Conservation (phyloP, 768 basidiomycete genomes). For the Auricularia heimuer region DNA sequence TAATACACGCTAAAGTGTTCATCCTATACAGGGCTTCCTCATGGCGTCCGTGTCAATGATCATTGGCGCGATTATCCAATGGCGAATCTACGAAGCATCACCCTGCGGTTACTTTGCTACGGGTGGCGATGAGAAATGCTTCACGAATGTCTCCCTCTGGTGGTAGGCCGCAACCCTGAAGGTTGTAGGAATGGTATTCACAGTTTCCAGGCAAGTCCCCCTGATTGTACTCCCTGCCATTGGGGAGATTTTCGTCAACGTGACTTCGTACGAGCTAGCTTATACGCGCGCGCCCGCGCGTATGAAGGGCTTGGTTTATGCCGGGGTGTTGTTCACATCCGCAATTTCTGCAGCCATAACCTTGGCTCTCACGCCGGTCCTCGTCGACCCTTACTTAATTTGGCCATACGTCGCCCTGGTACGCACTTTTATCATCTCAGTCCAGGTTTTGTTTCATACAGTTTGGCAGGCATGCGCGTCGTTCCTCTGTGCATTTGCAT, state of each 20-base stretch:
- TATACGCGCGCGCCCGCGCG: slow-evolving; percentile 22
- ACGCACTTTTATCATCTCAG: background rate
- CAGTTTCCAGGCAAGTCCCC: slow-evolving; percentile 15
- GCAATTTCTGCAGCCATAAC: slow-evolving; percentile 22
- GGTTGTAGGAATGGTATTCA: slow-evolving; percentile 6
- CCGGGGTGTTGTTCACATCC: slow-evolving; percentile 16
- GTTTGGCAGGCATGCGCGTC: slow-evolving; percentile 9
- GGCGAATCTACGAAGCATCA: slow-evolving; percentile 19
- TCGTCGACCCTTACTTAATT: slow-evolving; percentile 23
- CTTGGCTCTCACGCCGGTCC: slow-evolving; percentile 16
- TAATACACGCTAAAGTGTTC: background rate
- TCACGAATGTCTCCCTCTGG: slow-evolving; percentile 17
- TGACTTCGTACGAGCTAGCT: slow-evolving; percentile 24
- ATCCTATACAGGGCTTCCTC: slow-evolving; percentile 9
- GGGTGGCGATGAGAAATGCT: slow-evolving; percentile 11
- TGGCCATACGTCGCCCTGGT: slow-evolving; percentile 16
- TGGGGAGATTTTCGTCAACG: slow-evolving; percentile 23
- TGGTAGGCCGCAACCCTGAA: background rate
- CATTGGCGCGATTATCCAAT: slow-evolving; percentile 21
- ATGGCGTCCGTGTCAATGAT: slow-evolving; percentile 14
- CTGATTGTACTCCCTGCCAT: slow-evolving; percentile 19
- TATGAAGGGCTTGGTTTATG: slow-evolving; percentile 24
- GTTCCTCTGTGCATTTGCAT: slow-evolving; percentile 15
- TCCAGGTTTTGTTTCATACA: background rate
- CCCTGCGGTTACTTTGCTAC: slow-evolving; percentile 22